Conservation (phyloP, 2,329 filamentous ascomycete genomes). For the Metarhizium humberi region DNA sequence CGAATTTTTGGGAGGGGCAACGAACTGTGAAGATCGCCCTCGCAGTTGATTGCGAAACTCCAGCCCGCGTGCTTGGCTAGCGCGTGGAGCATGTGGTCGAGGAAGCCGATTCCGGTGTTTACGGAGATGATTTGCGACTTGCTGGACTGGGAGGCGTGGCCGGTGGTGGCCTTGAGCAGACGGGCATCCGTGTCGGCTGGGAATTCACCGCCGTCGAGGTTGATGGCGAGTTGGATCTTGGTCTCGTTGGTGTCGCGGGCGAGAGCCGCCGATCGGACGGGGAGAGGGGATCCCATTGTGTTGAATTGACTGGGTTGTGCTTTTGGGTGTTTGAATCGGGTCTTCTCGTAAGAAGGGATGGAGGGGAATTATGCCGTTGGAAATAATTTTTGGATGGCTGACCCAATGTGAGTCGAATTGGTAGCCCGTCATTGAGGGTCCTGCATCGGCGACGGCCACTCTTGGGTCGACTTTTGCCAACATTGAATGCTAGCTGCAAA, state of each 20-base stretch:
- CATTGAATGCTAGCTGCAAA: neutral
- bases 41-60: constrained; percentile 75
- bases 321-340: neutral
- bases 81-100: constrained; percentile 98
- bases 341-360: neutral
- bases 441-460: too few species aligned
- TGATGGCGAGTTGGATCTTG: constrained; percentile 86
- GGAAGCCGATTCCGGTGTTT: constrained; percentile 90
- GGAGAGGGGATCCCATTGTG: constrained; percentile 16
- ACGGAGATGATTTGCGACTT: constrained; percentile 79
- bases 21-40: constrained; percentile 81
- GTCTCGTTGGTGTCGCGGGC: constrained; percentile 96
- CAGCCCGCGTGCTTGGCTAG: constrained; percentile 93
- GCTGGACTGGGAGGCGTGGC: constrained; percentile 77
- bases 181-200: constrained; percentile 53
- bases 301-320: neutral
- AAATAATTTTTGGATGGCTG: neutral
- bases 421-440: too few species aligned
- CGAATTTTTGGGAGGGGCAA: neutral
- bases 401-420: too few species aligned
- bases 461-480: too few species aligned
- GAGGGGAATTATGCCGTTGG: neutral
- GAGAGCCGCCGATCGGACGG: constrained; percentile 62
- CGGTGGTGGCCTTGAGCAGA: constrained; percentile 40
- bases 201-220: constrained; percentile 81